Conservation (phyloP, 1,284 basidiomycete genomes). For the Uromyces viciae-fabae region DNA sequence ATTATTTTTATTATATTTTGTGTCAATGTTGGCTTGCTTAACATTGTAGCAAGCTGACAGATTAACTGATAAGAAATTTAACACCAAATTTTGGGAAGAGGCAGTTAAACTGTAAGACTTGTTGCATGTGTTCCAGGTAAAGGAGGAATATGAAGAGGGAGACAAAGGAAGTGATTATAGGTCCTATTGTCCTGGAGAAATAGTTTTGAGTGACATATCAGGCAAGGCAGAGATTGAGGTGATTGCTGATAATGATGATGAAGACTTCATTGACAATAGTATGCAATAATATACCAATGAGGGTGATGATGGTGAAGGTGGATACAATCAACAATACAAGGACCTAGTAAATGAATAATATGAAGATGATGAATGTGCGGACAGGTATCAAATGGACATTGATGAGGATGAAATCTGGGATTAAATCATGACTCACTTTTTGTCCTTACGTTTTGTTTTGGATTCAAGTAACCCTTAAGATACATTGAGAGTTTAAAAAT, state of each 20-base stretch:
- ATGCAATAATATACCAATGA: not conserved
- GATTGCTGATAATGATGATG: not conserved
- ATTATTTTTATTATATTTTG: no score
- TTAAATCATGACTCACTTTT: not conserved
- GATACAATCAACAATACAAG: no score
- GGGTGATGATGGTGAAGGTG: not conserved
- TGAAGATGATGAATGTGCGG: not conserved
- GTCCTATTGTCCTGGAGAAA: no score
- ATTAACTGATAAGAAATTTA: not conserved
- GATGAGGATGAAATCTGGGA: not conserved
- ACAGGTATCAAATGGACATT: not conserved
- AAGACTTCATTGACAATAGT: not conserved
- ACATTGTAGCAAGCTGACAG: no score
- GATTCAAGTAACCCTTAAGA: no score
- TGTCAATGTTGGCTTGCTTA: no score
- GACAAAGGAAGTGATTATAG: no score
- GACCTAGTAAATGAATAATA: no score
- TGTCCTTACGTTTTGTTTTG: not conserved
- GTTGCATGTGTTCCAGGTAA: not conserved
- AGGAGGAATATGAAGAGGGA: not conserved
- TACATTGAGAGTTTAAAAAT: no score
- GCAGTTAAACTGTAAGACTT: not conserved
- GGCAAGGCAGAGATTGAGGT: no score
- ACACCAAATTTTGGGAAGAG: not conserved
- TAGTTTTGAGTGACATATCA: no score